Percentiles rank a stretch among this genome's conserved stretches.
Conservation (phyloP, 2,329 filamentous ascomycete species). For the Fusarium citri region DNA sequence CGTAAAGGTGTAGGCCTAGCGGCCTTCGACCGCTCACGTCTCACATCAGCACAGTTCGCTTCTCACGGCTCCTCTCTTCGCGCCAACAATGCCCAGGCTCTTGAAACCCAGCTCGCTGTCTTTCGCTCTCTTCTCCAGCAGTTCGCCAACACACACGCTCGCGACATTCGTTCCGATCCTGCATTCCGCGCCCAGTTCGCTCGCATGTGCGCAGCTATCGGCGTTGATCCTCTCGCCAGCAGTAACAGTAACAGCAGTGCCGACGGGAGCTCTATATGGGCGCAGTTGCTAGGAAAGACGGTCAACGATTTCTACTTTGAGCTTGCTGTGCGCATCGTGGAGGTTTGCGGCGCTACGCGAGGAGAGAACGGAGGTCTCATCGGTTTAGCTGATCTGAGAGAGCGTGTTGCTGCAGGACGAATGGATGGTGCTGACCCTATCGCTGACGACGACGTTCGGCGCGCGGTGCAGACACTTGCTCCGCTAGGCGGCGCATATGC, state of each 20-base stretch:
- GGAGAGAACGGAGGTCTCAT: slow-evolving; percentile 94
- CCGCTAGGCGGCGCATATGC: slow-evolving; percentile 91
- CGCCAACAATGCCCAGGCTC: slow-evolving; percentile 82
- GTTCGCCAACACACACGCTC: slow-evolving; percentile 93
- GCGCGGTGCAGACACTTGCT: slow-evolving; percentile 86
- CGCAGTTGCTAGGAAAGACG: slow-evolving; percentile 87
- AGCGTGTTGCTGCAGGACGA: slow-evolving; percentile 77
- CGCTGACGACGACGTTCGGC: slow-evolving; percentile 91
- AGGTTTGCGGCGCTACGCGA: slow-evolving; percentile 87
- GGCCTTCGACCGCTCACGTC: slow-evolving; percentile 85
- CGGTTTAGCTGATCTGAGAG: slow-evolving; percentile 81
- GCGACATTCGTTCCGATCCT: slow-evolving; percentile 95
- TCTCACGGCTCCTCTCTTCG: slow-evolving; percentile 90
- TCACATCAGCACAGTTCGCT: slow-evolving; percentile 90
- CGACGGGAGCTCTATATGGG: slow-evolving; percentile 81
- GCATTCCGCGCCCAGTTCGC: slow-evolving; percentile 97
- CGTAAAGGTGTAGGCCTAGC: slow-evolving; percentile 90
- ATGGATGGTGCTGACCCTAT: slow-evolving; percentile 83
- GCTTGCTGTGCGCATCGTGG: slow-evolving; percentile 93
- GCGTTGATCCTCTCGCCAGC: slow-evolving; percentile 87
- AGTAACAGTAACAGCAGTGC: slow-evolving; percentile 55
- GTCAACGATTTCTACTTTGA: slow-evolving; percentile 99
- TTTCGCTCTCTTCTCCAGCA: slow-evolving; percentile 96
- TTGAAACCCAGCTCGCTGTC: slow-evolving; percentile 93
- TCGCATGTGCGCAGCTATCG: slow-evolving; percentile 97